These are phyloP conservation scores for Russula emetica DNA, from an alignment of 768 basidiomycete species.

Conservation along the genomic window DNA sequence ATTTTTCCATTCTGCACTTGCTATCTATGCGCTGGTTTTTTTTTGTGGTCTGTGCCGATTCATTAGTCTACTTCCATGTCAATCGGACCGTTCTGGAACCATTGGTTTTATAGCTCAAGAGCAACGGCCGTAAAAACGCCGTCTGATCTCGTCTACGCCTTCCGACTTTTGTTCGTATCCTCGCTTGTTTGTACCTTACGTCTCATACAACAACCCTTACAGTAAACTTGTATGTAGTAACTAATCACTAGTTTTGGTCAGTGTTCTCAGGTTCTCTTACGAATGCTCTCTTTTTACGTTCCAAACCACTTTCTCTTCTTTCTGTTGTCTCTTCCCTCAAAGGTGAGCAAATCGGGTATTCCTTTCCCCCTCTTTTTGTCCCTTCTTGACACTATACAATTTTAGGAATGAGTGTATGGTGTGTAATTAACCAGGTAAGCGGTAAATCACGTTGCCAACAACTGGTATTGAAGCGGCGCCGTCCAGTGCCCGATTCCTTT, in stretches of 20 bases:
- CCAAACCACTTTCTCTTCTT: background rate
- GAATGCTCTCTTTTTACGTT: conserved; percentile 20
- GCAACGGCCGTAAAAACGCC: conserved; percentile 13
- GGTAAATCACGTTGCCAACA: background rate
- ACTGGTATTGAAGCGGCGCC: background rate
- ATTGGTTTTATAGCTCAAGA: conserved; percentile 23
- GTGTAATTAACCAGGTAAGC: background rate
- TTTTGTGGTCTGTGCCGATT: conserved; percentile 14
- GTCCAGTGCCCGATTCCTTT: background rate
- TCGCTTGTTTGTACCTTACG: conserved; percentile 27
- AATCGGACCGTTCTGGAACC: conserved; percentile 17
- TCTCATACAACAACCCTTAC: conserved; percentile 13
- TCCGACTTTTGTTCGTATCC: conserved; percentile 15
- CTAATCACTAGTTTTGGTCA: conserved; percentile 21
- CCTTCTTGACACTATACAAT: background rate
- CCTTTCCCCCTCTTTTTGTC: background rate
- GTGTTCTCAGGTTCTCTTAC: background rate
- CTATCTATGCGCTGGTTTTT: conserved; percentile 3
- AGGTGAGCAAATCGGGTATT: conserved; percentile 13
- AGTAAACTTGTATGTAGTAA: conserved; percentile 26
- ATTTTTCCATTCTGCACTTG: conserved; percentile 9
- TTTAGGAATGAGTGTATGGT: conserved; percentile 1
- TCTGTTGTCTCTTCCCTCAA: background rate
- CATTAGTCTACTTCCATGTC: conserved; percentile 8
- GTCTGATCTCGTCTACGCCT: conserved; percentile 8